Percentiles rank a stretch among this genome's conserved stretches.
Conservation (phyloP, 805 yeast genomes). For the Ogataea trehaloabstinens region DNA sequence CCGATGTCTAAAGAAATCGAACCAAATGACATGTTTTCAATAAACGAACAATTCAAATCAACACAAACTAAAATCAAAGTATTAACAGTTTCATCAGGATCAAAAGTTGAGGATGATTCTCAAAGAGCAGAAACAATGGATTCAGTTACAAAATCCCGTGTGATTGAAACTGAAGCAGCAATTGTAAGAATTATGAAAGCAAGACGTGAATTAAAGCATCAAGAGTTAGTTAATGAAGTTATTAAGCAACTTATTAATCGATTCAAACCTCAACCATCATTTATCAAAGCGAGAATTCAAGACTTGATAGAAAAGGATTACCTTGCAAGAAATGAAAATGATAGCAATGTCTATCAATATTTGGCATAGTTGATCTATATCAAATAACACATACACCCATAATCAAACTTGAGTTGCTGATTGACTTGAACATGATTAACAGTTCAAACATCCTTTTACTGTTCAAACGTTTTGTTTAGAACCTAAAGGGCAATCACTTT, state of each 20-base stretch:
- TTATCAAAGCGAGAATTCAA: constrained; percentile 72
- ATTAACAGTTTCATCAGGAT: constrained; percentile 55
- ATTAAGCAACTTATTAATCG: constrained; percentile 56
- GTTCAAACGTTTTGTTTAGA: constrained; percentile 21
- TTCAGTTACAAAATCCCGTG: constrained; percentile 60
- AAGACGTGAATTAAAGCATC: constrained; percentile 57
- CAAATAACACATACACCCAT: too few species aligned
- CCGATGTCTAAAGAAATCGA: constrained; percentile 76
- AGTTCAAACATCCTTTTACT: constrained; percentile 15
- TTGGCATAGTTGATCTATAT: constrained; percentile 43
- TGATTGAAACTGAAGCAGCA: constrained; percentile 76
- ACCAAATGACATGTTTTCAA: constrained; percentile 57
- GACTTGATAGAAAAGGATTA: constrained; percentile 80
- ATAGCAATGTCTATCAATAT: constrained; percentile 60
- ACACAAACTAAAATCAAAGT: constrained; percentile 72
- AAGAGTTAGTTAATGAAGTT: constrained; percentile 64
- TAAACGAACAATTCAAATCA: constrained; percentile 68
- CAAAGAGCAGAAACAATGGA: constrained; percentile 55
- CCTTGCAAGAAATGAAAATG: constrained; percentile 64
- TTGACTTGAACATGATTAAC: neutral
- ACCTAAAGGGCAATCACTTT: constrained; percentile 13
- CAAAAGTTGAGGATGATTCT: constrained; percentile 49
- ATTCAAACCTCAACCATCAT: constrained; percentile 65
- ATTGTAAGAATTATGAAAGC: constrained; percentile 86
- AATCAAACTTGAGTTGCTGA: too few species aligned